Conservation (phyloP, 164 flowering plant species). For the Liriodendron chinense region DNA sequence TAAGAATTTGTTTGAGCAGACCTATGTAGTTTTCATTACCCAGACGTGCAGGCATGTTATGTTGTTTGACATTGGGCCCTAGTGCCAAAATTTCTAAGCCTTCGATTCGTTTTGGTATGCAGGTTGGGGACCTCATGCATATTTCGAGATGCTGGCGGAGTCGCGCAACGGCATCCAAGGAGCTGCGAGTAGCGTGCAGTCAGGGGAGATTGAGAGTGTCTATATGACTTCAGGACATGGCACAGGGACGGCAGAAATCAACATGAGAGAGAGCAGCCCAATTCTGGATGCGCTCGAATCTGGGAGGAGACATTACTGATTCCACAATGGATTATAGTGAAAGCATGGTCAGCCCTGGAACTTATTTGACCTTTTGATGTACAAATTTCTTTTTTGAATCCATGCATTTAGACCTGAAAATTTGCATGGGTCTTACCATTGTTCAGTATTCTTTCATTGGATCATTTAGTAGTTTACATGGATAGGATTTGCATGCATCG, state of each 20-base stretch:
- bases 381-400: not conserved
- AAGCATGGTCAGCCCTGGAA: not conserved
- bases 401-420: not conserved
- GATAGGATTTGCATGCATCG: no score
- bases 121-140: constrained; percentile 32
- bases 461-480: not conserved
- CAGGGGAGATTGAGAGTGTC: constrained; percentile 37
- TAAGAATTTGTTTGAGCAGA: no score
- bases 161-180: constrained; percentile 26
- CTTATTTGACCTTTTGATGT: not conserved
- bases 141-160: constrained; percentile 47
- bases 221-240: constrained; percentile 18
- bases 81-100: not conserved
- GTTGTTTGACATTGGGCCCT: not conserved
- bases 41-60: not conserved
- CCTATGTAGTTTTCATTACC: no score
- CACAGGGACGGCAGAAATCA: constrained; percentile 5
- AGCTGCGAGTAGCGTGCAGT: constrained; percentile 15
- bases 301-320: constrained; percentile 21
- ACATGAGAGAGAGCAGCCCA: constrained; percentile 24
- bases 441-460: not conserved
- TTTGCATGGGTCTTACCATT: not conserved
- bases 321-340: not conserved
- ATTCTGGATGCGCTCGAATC: constrained; percentile 27
- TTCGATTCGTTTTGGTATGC: constrained; percentile 3